Conservation (phyloP, 805 yeast genomes). For the Teunomyces atbi region DNA sequence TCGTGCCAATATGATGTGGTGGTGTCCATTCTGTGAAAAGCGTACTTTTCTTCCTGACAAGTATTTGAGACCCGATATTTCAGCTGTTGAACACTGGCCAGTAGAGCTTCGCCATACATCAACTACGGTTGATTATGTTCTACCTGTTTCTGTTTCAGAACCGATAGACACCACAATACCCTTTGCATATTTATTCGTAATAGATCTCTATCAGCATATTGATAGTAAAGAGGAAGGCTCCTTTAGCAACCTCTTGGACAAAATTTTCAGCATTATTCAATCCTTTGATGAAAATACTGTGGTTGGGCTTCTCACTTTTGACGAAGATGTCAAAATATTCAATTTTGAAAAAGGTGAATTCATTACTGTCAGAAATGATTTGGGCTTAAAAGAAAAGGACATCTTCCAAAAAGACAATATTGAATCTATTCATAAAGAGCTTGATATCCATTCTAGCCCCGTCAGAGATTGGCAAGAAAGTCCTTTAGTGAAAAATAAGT, state of each 20-base stretch:
- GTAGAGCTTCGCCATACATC: conserved; percentile 24
- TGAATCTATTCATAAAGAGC: conserved; percentile 1
- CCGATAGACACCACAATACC: conserved; percentile 8
- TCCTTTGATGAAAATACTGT: conserved; percentile 15
- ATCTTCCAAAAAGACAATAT: conserved; percentile 5
- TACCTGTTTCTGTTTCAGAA: conserved; percentile 27
- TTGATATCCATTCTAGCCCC: conserved; percentile 1
- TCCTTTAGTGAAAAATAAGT: conserved; percentile 8
- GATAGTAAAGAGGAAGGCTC: conserved; percentile 18
- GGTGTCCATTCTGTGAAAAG: conserved; percentile 37
- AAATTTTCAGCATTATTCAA: conserved; percentile 14
- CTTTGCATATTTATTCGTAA: conserved; percentile 20
- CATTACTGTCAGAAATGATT: not conserved
- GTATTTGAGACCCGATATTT: conserved; percentile 13
- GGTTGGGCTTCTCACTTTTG: conserved; percentile 29
- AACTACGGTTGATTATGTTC: conserved; percentile 28
- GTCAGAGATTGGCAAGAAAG: conserved; percentile 11
- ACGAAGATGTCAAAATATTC: conserved; percentile 26
- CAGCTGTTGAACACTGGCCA: conserved; percentile 22
- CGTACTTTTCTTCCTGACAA: conserved; percentile 20
- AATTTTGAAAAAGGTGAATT: not conserved
- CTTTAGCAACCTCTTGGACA: conserved; percentile 13
- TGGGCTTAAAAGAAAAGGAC: conserved; percentile 2
- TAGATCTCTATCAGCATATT: conserved; percentile 31
- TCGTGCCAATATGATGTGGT: conserved; percentile 31